These are phyloP conservation scores for Trichocladium uniseriatum DNA, from an alignment of 495 filamentous ascomycete genomes.

Conservation along the genomic window DNA sequence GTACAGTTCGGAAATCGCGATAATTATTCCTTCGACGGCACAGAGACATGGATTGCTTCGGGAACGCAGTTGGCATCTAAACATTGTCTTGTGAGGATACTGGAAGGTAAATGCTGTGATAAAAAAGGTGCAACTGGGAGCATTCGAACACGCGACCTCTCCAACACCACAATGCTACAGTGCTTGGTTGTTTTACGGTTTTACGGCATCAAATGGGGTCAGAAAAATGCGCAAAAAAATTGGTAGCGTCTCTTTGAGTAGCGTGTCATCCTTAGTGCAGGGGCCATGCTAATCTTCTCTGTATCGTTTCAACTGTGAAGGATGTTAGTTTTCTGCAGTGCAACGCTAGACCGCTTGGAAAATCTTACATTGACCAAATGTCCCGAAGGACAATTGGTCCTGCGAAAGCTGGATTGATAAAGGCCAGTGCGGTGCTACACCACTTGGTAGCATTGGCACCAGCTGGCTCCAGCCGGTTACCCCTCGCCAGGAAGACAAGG, in stretches of 20 bases:
- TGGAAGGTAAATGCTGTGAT: background rate
- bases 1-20: too few species aligned
- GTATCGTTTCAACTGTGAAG: constrained; percentile 27
- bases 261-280: constrained; percentile 99
- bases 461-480: background rate
- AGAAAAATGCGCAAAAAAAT: constrained; percentile 47
- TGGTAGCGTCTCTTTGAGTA: constrained; percentile 94
- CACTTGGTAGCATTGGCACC: background rate
- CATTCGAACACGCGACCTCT: constrained; percentile 15
- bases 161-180: background rate
- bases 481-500: background rate
- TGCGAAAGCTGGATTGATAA: background rate
- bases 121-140: background rate
- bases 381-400: constrained; percentile 18
- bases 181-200: background rate
- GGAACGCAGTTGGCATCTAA: too few species aligned
- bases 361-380: constrained; percentile 31
- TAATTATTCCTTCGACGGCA: too few species aligned
- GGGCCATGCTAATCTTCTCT: constrained; percentile 99
- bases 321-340: constrained; percentile 17
- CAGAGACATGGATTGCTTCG: too few species aligned
- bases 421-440: background rate
- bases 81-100: too few species aligned
- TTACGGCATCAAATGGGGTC: background rate
- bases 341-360: constrained; percentile 7